Evolutionary conservation across 1,284 basidiomycete species (phyloP).

Genomic region (Veloboletus limbatus): DNA sequence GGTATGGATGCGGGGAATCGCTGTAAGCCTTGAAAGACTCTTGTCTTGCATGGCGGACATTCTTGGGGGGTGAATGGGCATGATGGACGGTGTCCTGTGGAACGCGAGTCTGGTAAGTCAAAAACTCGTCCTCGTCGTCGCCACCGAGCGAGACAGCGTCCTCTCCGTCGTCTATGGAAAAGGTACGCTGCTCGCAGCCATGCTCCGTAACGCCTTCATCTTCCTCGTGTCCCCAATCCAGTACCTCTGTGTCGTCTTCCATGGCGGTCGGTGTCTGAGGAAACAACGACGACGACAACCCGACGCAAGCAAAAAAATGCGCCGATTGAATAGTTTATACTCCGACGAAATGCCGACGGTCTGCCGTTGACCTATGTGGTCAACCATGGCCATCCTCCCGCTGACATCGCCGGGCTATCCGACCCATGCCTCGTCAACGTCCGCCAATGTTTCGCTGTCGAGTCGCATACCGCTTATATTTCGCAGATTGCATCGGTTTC

Average conservation of each 20-base stretch:
- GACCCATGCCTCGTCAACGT: constrained; percentile 38
- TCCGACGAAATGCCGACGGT: constrained; percentile 26
- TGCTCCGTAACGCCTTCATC: constrained; percentile 44
- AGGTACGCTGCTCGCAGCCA: constrained; percentile 23
- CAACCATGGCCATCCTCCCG: constrained; percentile 53
- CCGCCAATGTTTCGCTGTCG: constrained; percentile 36
- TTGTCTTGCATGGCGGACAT: constrained; percentile 13
- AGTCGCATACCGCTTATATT: constrained; percentile 78
- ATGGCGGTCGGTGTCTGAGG: constrained; percentile 37
- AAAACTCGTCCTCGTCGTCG: constrained; percentile 60
- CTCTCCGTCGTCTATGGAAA: constrained; percentile 51
- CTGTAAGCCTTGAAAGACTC: constrained; percentile 7
- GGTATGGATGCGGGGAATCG: constrained; percentile 10
- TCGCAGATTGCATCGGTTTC: constrained; percentile 72
- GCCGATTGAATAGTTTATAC: constrained; percentile 24
- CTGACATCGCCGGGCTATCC: constrained; percentile 45
- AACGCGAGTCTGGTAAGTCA: constrained; percentile 34
- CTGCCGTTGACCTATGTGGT: constrained; percentile 40
- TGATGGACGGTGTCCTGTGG: constrained; percentile 20
- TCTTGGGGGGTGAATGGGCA: constrained; percentile 19
- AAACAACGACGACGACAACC: not conserved
- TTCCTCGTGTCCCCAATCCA: constrained; percentile 77
- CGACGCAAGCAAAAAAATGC: constrained; percentile 22
- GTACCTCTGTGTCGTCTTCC: constrained; percentile 65
- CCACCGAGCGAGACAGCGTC: constrained; percentile 71